These are phyloP conservation scores for Globisporangium parvum DNA, from an alignment of 352 stramenopile species.

Conservation along the genomic window DNA sequence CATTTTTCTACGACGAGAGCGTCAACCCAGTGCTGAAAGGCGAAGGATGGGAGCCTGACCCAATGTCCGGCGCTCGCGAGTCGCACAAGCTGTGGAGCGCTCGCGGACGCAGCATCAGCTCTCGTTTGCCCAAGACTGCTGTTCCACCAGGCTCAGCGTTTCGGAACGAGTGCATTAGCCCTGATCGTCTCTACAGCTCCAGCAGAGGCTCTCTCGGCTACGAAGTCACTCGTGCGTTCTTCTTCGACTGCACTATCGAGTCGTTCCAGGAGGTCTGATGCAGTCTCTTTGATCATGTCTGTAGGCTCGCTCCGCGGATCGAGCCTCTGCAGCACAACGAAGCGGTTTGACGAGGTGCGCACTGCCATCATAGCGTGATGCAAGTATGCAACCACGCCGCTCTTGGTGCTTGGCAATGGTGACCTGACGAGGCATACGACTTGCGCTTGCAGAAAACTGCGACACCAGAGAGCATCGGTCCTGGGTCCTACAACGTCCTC, in stretches of 20 bases:
- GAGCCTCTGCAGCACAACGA: slow-evolving; percentile 60
- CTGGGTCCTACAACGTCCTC: slow-evolving; percentile 49
- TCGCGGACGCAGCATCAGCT: slow-evolving; percentile 35
- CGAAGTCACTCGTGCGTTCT: slow-evolving; percentile 40
- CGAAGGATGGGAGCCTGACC: slow-evolving; percentile 28
- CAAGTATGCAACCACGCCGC: too few relatives aligned
- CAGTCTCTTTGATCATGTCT: slow-evolving; percentile 1
- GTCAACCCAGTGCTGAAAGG: slow-evolving; percentile 42
- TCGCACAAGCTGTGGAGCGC: slow-evolving; percentile 48
- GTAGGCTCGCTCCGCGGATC: slow-evolving; percentile 54
- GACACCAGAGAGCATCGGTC: slow-evolving; percentile 43
- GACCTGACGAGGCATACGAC: background rate
- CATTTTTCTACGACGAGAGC: slow-evolving; percentile 52
- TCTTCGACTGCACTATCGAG: background rate
- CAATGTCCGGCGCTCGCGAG: slow-evolving; percentile 25
- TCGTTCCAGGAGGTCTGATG: background rate
- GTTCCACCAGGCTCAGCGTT: slow-evolving; percentile 59
- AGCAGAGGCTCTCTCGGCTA: slow-evolving; percentile 52
- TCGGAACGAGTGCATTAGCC: slow-evolving; percentile 47
- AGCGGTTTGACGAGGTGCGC: slow-evolving; percentile 37
- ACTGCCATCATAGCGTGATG: background rate
- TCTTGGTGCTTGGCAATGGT: background rate
- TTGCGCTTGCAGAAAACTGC: slow-evolving; percentile 27
- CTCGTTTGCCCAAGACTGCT: slow-evolving; percentile 42
- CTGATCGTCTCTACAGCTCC: slow-evolving; percentile 66